Evolutionary conservation across 768 basidiomycete species (phyloP).

Genomic region (Mycena albidolilacea): DNA sequence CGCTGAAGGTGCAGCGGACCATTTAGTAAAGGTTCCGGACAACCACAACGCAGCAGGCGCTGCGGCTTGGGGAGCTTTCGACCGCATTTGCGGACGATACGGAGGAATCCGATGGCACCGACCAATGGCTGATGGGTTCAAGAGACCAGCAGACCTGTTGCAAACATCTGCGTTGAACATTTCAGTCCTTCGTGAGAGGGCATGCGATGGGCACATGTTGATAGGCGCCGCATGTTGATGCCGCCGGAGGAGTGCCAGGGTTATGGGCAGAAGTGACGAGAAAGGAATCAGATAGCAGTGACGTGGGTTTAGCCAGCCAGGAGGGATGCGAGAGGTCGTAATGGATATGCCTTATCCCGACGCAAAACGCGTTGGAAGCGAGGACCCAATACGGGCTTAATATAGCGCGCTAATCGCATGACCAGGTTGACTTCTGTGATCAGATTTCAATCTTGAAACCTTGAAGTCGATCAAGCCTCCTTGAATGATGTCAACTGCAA

Average conservation of each 20-base stretch:
- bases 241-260: too few species aligned
- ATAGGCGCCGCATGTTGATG: background rate
- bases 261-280: background rate
- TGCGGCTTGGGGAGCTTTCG: background rate
- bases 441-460: too few species aligned
- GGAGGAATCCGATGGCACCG: background rate
- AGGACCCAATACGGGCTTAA: too few species aligned
- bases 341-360: too few species aligned
- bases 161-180: background rate
- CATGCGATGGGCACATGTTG: background rate
- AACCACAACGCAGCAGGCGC: background rate
- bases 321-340: too few species aligned
- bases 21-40: background rate
- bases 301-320: too few species aligned
- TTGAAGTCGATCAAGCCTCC: too few species aligned
- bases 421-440: too few species aligned
- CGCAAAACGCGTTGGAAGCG: too few species aligned
- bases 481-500: too few species aligned
- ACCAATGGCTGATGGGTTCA: background rate
- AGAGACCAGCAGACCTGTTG: background rate
- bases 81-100: background rate
- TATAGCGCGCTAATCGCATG: too few species aligned
- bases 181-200: background rate
- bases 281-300: background rate
- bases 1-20: too few species aligned